A percentile compares a stretch with the other conserved stretches of the same genome.
Conservation (phyloP, 148 eudicot species). For the Chenopodium quinoa region DNA sequence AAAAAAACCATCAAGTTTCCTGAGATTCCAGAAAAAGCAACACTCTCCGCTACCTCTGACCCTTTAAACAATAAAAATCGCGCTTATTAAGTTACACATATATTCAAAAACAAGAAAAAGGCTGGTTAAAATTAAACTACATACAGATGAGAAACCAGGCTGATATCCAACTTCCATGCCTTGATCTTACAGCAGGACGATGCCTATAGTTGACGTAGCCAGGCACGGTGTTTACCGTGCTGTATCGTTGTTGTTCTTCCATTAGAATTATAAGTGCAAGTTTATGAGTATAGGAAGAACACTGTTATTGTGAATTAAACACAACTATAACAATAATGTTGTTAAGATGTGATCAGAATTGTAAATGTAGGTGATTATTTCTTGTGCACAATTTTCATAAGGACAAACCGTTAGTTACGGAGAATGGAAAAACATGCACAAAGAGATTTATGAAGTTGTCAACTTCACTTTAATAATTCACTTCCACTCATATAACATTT, state of each 20-base stretch:
- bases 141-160: background rate
- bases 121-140: background rate
- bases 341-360: background rate
- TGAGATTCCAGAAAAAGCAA: constrained; percentile 32
- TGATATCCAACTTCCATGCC: background rate
- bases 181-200: background rate
- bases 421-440: background rate
- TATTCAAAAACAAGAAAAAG: background rate
- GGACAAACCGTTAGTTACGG: background rate
- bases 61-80: background rate
- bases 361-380: background rate
- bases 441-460: background rate
- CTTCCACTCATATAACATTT: background rate
- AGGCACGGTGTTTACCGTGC: background rate
- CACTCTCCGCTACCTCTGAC: constrained; percentile 34
- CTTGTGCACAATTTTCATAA: background rate
- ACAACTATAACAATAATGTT: too few species aligned
- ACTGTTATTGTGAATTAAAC: background rate
- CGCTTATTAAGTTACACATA: background rate
- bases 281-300: background rate
- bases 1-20: constrained; percentile 35
- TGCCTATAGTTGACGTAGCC: background rate
- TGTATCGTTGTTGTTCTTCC: background rate
- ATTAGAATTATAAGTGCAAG: too few species aligned
- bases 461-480: background rate